Evolutionary conservation across 306 rosid genomes (phyloP), one percentile per base, ranked within the genome.

Genomic region (Parietaria judaica): DNA sequence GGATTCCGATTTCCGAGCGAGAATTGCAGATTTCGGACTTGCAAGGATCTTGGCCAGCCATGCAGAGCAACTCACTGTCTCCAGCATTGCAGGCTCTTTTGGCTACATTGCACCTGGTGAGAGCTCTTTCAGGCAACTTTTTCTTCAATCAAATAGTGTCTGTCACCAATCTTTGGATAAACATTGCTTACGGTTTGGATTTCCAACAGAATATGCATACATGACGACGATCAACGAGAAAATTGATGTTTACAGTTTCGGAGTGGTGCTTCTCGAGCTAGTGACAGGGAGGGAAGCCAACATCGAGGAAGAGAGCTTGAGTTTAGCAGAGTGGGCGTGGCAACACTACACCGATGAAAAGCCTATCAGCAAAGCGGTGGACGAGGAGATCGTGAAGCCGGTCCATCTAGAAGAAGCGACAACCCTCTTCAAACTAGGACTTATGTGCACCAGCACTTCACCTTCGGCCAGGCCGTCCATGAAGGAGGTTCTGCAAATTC

Each of bases 81-180:
- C 94, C 9, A 67, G 61, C 61, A 48, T 92, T 70, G 99, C 95
- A 14, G 99, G 99, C 58, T 75, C 99, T 43, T 79, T 80, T 7
- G 99, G 99, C 36, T 92, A 88, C 73, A 80, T 88, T 3, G 90
- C 99, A 56, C 99, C 96, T 47, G 99, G 99, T 92, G 76, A 46
- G 57, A 67, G 15, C 46, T 43, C 6, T 23, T 23, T 51, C 31
- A 23, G 31, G 31, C 31, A 23, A 23, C 1, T 23, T 23, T 23
- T 23, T 23, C 31, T 23, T 23, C 31, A 0, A 23, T 23, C 31
- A 23, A 23, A 23, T 23, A 23, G 31, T 23, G 31, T 23, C 31
- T 2, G 31, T 23, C 31, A 23, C 31, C 31, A 23, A 23, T 23
- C 31, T 23, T 23, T 23, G 31, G 31, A 23, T 23, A 23, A 41